Percentiles rank a stretch among this genome's conserved stretches.
Conservation (phyloP, 192 early-diverging fungal genomes). For the Mortierella antarctica region DNA sequence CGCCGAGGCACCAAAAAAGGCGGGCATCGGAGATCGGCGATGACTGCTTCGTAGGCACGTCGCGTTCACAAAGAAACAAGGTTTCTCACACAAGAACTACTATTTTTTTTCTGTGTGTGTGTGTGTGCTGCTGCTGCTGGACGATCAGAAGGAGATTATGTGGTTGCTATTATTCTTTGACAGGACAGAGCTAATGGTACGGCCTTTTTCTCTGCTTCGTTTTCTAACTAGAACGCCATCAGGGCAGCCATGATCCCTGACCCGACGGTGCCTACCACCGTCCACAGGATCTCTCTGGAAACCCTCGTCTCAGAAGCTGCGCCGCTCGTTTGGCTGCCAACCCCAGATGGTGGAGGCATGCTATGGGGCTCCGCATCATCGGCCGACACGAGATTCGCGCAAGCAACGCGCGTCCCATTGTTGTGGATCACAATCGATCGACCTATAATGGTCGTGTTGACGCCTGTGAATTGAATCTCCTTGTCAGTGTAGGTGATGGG, state of each 20-base stretch:
- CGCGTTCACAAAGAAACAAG: too few relatives aligned
- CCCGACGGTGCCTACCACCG: neutral
- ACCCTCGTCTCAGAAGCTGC: neutral
- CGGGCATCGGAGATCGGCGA: too few relatives aligned
- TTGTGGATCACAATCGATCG: slow-evolving; percentile 42
- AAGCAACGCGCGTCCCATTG: slow-evolving; percentile 32
- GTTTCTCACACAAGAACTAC: too few relatives aligned
- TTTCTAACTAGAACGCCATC: slow-evolving; percentile 6
- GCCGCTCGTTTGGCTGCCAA: neutral
- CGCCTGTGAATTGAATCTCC: slow-evolving; percentile 6
- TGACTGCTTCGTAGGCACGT: too few relatives aligned
- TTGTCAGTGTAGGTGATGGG: slow-evolving; percentile 5
- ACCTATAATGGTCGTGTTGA: slow-evolving; percentile 10
- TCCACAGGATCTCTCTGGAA: neutral
- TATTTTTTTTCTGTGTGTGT: too few relatives aligned
- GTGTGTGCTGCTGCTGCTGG: too few relatives aligned
- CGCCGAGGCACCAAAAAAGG: too few relatives aligned
- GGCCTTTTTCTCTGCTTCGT: too few relatives aligned
- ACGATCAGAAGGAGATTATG: too few relatives aligned
- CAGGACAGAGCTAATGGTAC: too few relatives aligned
- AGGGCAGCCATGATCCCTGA: slow-evolving; percentile 9
- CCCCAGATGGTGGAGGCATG: neutral
- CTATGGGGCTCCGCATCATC: too few relatives aligned
- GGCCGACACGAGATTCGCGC: slow-evolving; percentile 7
- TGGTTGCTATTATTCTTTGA: too few relatives aligned